Evolutionary conservation across 73 alveolate species (phyloP).

Genomic region (Paramecium octaurelia): DNA sequence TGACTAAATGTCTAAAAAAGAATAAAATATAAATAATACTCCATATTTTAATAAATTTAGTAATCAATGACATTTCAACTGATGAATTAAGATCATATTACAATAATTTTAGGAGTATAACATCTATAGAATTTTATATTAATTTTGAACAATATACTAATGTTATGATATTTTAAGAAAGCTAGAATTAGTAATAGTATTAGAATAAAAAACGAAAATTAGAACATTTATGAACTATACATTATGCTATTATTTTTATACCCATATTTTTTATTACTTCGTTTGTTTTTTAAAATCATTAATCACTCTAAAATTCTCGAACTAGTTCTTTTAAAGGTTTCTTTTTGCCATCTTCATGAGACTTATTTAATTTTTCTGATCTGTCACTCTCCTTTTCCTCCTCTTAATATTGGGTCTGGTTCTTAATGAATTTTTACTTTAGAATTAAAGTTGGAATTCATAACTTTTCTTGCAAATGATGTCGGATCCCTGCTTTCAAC

Average conservation of each 20-base stretch:
- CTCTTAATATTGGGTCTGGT: conserved; percentile 3
- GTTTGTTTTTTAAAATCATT: neutral
- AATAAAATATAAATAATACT: neutral
- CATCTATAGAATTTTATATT: too few relatives aligned
- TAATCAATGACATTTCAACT: neutral
- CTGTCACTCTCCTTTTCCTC: neutral
- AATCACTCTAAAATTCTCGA: conserved; percentile 20
- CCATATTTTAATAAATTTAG: neutral
- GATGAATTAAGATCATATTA: neutral
- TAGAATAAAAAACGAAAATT: too few relatives aligned
- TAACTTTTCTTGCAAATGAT: neutral
- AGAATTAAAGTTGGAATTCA: neutral
- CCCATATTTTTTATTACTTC: neutral
- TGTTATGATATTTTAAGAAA: neutral
- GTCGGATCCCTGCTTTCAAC: neutral
- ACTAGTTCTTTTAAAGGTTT: conserved; percentile 2
- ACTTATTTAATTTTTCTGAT: neutral
- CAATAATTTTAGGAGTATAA: too few relatives aligned
- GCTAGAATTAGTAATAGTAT: too few relatives aligned
- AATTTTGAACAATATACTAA: too few relatives aligned
- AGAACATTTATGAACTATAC: too few relatives aligned
- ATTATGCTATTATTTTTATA: neutral
- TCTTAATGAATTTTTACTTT: neutral
- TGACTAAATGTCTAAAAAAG: neutral
- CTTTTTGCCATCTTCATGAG: neutral